Base-by-base conservation (phyloP, 108 stramenopile species). In the Mediolabrus comicus region DNA sequence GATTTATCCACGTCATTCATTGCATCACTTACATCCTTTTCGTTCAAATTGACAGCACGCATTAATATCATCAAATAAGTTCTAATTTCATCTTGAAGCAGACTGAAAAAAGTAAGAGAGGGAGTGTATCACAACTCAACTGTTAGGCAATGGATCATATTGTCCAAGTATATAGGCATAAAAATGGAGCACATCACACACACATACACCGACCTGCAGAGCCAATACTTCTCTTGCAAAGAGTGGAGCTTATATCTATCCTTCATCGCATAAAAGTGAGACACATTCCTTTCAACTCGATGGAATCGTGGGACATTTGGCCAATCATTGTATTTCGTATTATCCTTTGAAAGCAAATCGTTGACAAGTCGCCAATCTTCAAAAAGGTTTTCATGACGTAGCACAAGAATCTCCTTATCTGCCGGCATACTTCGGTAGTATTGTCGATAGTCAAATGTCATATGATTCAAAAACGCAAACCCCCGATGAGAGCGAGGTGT, bases 381-480 rank as follows among this genome's bases (percentile, higher is more conserved):
- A 66, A 72, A 74, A 14, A 82, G 53, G 39, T 62, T 29, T 56
- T 82, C 72, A n/a, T 60, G 77, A 2, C 81, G 81, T 11, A 78
- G n/a, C 1, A 78, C 77, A 65, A 78, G 39, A 0, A 77, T 22
- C 60, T 82, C 77, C 53, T 77, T 74, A 34, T 74, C 41, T 3
- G 61, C 60, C 0, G 62, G 49, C 31, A 57, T 62, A 16, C 66
- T 67, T 14, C 31, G 66, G 25, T 67, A 67, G 19, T 67, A 56
- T 35, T 54, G 66, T 11, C 66, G 16, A 36, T 67, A 67, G 52
- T 38, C 46, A 29, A 56, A 67, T 11, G 54, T 53, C 66, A 67
- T 67, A 36, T 54, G 54, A 28, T 49, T 67, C 30, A 67, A 11
- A 32, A 49, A 67, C 12, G 66, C n/a, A n/a, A n/a, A n/a, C n/a